phyloP scores from a whole-genome alignment of 768 basidiomycete species.

The Hygrocybe coccinea region DNA sequence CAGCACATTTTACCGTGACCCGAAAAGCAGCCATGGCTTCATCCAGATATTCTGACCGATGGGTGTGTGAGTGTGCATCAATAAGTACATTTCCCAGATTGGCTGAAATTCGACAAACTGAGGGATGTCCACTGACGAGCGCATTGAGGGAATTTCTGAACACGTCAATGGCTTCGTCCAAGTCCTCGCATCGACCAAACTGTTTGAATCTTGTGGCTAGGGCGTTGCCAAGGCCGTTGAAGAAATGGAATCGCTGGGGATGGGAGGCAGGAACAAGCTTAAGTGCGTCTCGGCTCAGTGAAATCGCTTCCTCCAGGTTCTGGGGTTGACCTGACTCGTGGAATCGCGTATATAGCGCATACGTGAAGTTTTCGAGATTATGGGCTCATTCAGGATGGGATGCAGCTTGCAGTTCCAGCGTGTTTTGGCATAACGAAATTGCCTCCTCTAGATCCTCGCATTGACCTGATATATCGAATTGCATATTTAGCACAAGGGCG shows the following conservation, averaged over 20 bases:
- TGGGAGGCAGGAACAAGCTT: conserved; percentile 4
- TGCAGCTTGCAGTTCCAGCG: neutral
- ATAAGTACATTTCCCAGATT: neutral
- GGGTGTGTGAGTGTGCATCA: neutral
- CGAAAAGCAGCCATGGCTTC: conserved; percentile 19
- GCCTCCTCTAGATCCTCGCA: conserved; percentile 22
- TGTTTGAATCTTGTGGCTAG: conserved; percentile 20
- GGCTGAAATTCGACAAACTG: conserved; percentile 1
- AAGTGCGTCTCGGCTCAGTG: conserved; percentile 9
- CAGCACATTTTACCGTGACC: conserved; percentile 14
- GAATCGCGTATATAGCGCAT: neutral
- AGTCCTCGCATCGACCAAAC: conserved; percentile 12
- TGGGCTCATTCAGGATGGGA: neutral
- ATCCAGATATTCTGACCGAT: conserved; percentile 16
- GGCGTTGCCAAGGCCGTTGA: no score
- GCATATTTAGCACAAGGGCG: conserved; percentile 18
- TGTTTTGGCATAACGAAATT: conserved; percentile 9
- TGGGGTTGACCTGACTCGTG: neutral
- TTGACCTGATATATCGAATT: conserved; percentile 12
- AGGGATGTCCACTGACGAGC: conserved; percentile 16
- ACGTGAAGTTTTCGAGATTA: neutral
- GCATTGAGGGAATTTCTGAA: conserved; percentile 12
- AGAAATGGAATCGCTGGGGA: no score
- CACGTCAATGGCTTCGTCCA: conserved; percentile 25
- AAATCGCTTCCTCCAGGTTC: conserved; percentile 12